Evolutionary conservation across 306 rosid species (phyloP), one percentile per base, ranked within the genome.

Genomic region (Cotoneaster glaucophyllus): DNA sequence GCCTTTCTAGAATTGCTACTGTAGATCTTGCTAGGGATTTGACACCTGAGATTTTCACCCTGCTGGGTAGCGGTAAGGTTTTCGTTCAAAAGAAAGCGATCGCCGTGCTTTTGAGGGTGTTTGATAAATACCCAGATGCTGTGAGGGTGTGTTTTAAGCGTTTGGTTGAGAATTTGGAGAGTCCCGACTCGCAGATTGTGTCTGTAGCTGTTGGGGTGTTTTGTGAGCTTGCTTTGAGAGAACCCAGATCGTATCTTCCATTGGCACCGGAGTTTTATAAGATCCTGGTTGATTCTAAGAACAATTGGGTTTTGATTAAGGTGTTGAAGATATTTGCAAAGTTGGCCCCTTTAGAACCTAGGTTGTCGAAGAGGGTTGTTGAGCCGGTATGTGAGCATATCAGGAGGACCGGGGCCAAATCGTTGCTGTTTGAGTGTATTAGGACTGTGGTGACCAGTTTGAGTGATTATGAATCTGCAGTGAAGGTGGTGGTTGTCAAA

Each of bases 251-350:
- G 11, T 92, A 92, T 82, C 91, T 95, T 61, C 98, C 97, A 0
- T 66, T 95, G 83, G 97, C 97, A 24, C 98, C 98, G 0, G 97
- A 95, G 83, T 95, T 95, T 80, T 87, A 89, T 57, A 86, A 80
- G 70, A 83, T 95, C 79, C 81, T 92, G 84, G 84, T 84, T 41
- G 93, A 92, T 77, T 90, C 87, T 11, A 92, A 83, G 91, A 95
- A 95, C 79, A 95, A 92, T 74, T 95, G 97, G 98, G 83, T 95
- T 65, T 57, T 92, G 63, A 95, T 95, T 39, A 95, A 95, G 88
- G 86, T 85, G 77, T 69, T 95, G 50, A 95, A 92, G 84, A 89
- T 95, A 45, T 95, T 95, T 75, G 78, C 92, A 1, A 87, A 86
- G 77, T 81, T 95, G 87, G 97, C 85, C 19, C 90, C 90, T 34